These are phyloP conservation scores for Lasiodiplodia citricola DNA, from an alignment of 2,329 filamentous ascomycete genomes.

Conservation along the genomic window DNA sequence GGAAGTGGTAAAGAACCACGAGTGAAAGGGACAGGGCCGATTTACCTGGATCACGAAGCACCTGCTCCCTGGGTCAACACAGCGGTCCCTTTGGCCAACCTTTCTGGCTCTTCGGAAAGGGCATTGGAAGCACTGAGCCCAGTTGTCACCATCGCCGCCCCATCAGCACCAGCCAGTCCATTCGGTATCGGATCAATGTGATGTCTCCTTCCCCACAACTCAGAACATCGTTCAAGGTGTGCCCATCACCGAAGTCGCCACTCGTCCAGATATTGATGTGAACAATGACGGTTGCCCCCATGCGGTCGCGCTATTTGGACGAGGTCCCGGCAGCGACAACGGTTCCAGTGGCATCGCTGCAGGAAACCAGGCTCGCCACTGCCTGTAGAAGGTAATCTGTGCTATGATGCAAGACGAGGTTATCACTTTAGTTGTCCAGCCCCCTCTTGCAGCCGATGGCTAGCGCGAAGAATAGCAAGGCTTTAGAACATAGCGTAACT, in stretches of 20 bases:
- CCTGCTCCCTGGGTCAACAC: slow-evolving; percentile 46
- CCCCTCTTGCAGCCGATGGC: too few relatives aligned
- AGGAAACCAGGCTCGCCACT: slow-evolving; percentile 25
- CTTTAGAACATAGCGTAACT: too few relatives aligned
- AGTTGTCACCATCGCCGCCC: slow-evolving; percentile 50
- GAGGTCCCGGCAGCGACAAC: slow-evolving; percentile 25
- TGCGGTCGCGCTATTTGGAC: slow-evolving; percentile 26
- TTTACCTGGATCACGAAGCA: slow-evolving; percentile 35
- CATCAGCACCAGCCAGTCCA: slow-evolving; percentile 45
- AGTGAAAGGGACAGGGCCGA: neutral
- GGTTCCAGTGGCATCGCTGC: slow-evolving; percentile 33
- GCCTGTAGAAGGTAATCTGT: neutral
- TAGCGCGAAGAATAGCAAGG: too few relatives aligned
- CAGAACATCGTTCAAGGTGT: neutral
- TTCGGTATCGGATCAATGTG: slow-evolving; percentile 47
- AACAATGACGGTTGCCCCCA: slow-evolving; percentile 27
- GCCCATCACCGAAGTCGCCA: slow-evolving; percentile 30
- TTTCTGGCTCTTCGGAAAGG: slow-evolving; percentile 46
- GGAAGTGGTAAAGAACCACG: too few relatives aligned
- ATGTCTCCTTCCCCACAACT: slow-evolving; percentile 45
- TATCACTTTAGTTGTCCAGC: too few relatives aligned
- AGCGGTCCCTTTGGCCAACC: slow-evolving; percentile 34
- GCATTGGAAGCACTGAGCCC: slow-evolving; percentile 57
- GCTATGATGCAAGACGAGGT: slow-evolving; percentile 20
- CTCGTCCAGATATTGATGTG: slow-evolving; percentile 29